A percentile compares a stretch with the other conserved stretches of the same genome.
Evolutionary conservation across 2,329 filamentous ascomycete species (phyloP).

Genomic region (Diplodia corticola): DNA sequence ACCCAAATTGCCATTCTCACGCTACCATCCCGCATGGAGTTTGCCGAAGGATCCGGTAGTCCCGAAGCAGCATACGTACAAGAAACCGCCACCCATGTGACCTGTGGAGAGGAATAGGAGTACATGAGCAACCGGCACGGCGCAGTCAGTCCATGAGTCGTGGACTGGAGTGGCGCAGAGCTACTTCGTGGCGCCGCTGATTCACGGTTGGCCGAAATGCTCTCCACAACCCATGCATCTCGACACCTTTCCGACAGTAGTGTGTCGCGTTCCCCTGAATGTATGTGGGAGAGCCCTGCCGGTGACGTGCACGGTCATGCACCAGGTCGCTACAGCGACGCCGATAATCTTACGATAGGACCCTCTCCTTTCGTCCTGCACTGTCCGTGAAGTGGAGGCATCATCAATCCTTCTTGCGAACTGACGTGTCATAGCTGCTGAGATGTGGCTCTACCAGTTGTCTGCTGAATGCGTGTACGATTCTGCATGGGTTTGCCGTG

Average conservation of each 20-base stretch:
- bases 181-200: not conserved
- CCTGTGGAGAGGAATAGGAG: not conserved
- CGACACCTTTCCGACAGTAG: not conserved
- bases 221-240: not conserved
- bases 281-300: not conserved
- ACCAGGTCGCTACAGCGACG: not conserved
- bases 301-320: not conserved
- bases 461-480: not conserved
- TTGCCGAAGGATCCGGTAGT: conserved; percentile 10
- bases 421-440: not conserved
- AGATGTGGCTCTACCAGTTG: not conserved
- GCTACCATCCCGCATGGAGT: not conserved
- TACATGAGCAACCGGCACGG: not conserved
- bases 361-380: not conserved
- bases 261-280: not conserved
- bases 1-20: not conserved
- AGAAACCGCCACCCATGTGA: not conserved
- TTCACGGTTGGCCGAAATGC: not conserved
- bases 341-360: not conserved
- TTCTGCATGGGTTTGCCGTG: too few relatives aligned
- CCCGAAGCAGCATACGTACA: not conserved
- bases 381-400: not conserved
- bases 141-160: not conserved
- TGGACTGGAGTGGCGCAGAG: not conserved
- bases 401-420: not conserved